phyloP scores from a whole-genome alignment of 495 filamentous ascomycete genomes.

The Penicillium angulare region DNA sequence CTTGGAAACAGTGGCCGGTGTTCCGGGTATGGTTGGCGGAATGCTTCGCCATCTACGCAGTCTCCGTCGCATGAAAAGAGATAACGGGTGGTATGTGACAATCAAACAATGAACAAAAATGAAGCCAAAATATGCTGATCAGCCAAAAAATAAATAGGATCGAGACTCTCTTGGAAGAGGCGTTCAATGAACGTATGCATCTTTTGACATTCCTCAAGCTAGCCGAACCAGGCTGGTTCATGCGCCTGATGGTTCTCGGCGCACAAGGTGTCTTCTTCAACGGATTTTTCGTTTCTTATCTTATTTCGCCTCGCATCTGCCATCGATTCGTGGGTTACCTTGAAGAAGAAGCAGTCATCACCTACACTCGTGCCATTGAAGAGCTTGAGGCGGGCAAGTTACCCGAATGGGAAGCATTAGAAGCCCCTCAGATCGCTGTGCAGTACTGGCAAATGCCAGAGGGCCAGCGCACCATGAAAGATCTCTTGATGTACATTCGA shows the following conservation, averaged over 20 bases:
- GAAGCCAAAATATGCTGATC: neutral
- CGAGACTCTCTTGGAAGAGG: slow-evolving; percentile 90
- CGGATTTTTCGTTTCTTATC: slow-evolving; percentile 83
- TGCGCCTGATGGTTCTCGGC: slow-evolving; percentile 81
- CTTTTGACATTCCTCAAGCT: slow-evolving; percentile 93
- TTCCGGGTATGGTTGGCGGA: slow-evolving; percentile 95
- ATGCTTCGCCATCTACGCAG: slow-evolving; percentile 87
- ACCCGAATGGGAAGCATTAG: slow-evolving; percentile 75
- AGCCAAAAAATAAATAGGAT: slow-evolving; percentile 53
- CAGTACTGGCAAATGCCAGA: slow-evolving; percentile 94
- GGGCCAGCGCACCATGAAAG: slow-evolving; percentile 74
- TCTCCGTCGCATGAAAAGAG: slow-evolving; percentile 78
- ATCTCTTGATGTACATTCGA: slow-evolving; percentile 83
- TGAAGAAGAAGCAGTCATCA: slow-evolving; percentile 95
- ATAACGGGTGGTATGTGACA: slow-evolving; percentile 78
- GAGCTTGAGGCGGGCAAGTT: slow-evolving; percentile 84
- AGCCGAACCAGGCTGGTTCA: slow-evolving; percentile 84
- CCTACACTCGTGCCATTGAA: slow-evolving; percentile 81
- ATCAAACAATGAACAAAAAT: neutral
- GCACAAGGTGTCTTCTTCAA: slow-evolving; percentile 94
- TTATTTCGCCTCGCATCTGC: slow-evolving; percentile 83
- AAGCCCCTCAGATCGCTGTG: slow-evolving; percentile 84
- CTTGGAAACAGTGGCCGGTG: slow-evolving; percentile 89
- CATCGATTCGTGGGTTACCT: slow-evolving; percentile 97
- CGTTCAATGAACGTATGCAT: slow-evolving; percentile 96